Evolutionary conservation across 192 early-diverging fungal species (phyloP), one percentile per base, ranked within the genome.

Genomic region (Chytriomyces sp.): DNA sequence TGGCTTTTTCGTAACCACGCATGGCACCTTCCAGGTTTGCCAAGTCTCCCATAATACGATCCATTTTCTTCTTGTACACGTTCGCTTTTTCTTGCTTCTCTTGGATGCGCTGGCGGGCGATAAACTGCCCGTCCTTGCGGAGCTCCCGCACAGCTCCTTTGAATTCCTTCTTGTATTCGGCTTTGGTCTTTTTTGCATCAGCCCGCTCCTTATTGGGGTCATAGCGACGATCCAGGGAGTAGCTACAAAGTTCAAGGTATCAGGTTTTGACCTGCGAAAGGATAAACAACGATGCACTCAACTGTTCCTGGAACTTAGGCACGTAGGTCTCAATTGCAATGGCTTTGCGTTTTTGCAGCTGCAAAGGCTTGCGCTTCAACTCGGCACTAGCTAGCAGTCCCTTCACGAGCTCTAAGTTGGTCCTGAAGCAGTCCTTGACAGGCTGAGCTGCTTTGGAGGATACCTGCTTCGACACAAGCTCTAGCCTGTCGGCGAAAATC

Each of bases 111-210:
- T 92, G 88, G 22, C 87, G 79, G 17, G 92, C 90, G 36, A 98
- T 76, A 64, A 97, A 99, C 78, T 88, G 85, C 36, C 90, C 89
- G 77, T 99, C 98, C 77, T 96, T 94, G 36, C 96, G 91, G 70
- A 99, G 78, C 80, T 99, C 98, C 28, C 98, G 89, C 52, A 95
- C 86, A 26, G 96, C 96, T 17, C 96, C 95, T 76, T 98, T 94
- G 77, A 88, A 86, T 76, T 99, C 98, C 81, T 92, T 91, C 81
- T 93, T 95, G 79, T 93, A 85, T 80, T 95, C 91, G 7, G 86
- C 75, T 34, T 91, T 78, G 57, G 96, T 78, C 79, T 97, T 98
- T 59, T 87, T 80, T 31, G 79, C 70, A 78, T 93, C 86, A 60
- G 85, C 85, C 52, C 91, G 89, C 34, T 91, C 89, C 54, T 88